Base-by-base conservation (phyloP, 2,329 filamentous ascomycete species). In the Seiridium unicorne region DNA sequence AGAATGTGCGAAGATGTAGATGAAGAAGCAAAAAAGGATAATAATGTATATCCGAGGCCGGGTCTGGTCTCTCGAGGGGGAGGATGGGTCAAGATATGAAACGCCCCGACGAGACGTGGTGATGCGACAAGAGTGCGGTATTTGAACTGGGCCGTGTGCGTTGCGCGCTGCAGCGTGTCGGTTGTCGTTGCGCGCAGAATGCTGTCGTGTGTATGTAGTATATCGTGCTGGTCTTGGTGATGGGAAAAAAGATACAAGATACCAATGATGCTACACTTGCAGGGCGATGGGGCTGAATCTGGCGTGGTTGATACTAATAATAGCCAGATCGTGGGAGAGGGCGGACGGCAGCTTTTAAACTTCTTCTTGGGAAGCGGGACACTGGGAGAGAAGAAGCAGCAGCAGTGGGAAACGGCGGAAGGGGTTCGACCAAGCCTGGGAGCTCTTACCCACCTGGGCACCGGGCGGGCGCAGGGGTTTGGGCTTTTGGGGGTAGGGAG, bases 291-390 rank as follows among this genome's bases (percentile, higher is more conserved):
- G 79, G 79, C 77, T 80, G 78, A 77, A 80, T 77, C 77, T 78
- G 76, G 76, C 73, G 76, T 77, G 74, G 75, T 73, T 76, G 77
- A 70, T 81, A 76, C 79, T 81, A 81, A 81, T 79, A 78, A 80
- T 81, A 81, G 79, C 77, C 65, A 69, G 73, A 76, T 78, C 73
- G 74, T 78, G 77, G 56, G 51, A 44, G 38, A 53, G 49, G 49
- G 49, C 49, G 49, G 49, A 55, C 51, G 76, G 77, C 73, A 75
- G 70, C 62, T 69, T 62, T 66, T 65, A 60, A 51, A 62, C 63
- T 65, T 65, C 64, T 64, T 53, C 35, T 49, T 35, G 49, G 49
- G 68, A 62, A 65, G 63, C 64, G 65, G 65, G 54, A 62, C 49
- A 44, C 18, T 26, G 18, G 18, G 18, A 26, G 18, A 26, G 18